These are phyloP conservation scores for Polyplosphaeria fusca DNA, from an alignment of 495 filamentous ascomycete genomes.

Conservation along the genomic window DNA sequence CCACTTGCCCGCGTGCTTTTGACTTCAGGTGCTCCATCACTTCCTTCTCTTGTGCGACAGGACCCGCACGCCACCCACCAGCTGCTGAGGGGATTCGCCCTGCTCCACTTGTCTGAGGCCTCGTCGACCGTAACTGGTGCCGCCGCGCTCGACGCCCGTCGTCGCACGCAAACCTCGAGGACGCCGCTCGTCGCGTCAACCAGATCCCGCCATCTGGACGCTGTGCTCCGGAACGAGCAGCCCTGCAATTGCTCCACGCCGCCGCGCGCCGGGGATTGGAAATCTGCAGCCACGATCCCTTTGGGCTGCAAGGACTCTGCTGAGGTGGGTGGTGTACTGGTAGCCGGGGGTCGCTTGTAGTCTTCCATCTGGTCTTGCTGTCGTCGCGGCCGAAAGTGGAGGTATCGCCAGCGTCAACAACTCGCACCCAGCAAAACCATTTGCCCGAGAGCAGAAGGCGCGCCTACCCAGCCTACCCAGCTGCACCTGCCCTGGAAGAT, in stretches of 20 bases:
- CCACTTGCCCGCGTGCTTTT: neutral
- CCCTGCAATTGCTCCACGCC: conserved; percentile 6
- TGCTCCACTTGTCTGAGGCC: neutral
- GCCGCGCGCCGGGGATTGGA: neutral
- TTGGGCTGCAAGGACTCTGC: conserved; percentile 14
- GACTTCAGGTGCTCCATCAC: neutral
- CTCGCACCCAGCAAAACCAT: neutral
- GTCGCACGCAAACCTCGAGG: conserved; percentile 10
- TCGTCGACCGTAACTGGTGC: neutral
- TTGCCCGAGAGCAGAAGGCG: neutral
- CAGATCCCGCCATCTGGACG: conserved; percentile 21
- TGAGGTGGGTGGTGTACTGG: conserved; percentile 12
- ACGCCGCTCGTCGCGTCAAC: conserved; percentile 7
- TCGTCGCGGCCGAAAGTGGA: conserved; percentile 12
- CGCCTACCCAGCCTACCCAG: neutral
- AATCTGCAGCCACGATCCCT: conserved; percentile 31
- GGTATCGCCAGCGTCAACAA: neutral
- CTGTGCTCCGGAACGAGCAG: conserved; percentile 7
- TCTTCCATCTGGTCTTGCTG: conserved; percentile 31
- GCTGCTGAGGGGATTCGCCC: neutral
- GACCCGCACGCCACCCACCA: conserved; percentile 2
- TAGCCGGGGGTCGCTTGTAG: conserved; percentile 16
- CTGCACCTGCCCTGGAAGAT: conserved; percentile 5
- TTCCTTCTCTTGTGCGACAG: conserved; percentile 14
- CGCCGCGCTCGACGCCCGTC: conserved; percentile 9